Base-by-base conservation (phyloP, 495 filamentous ascomycete species). In the Annulohypoxylon moriforme region DNA sequence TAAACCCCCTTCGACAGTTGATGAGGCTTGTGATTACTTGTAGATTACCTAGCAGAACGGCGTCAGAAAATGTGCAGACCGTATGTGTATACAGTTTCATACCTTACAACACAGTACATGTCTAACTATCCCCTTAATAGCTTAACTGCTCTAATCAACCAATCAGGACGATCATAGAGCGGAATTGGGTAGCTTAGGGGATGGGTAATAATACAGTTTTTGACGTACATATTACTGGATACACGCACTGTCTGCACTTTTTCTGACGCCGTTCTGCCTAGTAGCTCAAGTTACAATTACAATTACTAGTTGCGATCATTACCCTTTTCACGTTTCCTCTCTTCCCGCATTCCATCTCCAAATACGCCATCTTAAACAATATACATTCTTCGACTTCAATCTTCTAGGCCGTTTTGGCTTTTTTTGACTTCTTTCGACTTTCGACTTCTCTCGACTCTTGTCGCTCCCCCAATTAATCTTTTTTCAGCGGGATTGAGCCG, bases 11-110 rank as follows among this genome's bases (percentile, higher is more conserved):
- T 24, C 58, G 33, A 25, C 52, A 8, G n/a, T 33, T 34, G 16
- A 33, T 68, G 65, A 73, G 70, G 70, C 70, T 73, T 73, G 60
- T 73, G 70, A 68, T 68, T 73, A 27, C 68, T 22, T 56, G 44
- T 62, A 66, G 63, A 65, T 62, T 69, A 65, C n/a, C n/a, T n/a
- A n/a, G n/a, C n/a, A n/a, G n/a, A n/a, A n/a, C n/a, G n/a, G n/a
- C n/a, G n/a, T n/a, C n/a, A n/a, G n/a, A n/a, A n/a, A n/a, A n/a
- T n/a, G n/a, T n/a, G n/a, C n/a, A n/a, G n/a, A n/a, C n/a, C n/a
- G n/a, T n/a, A n/a, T n/a, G n/a, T n/a, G n/a, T n/a, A n/a, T n/a
- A n/a, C n/a, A n/a, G n/a, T n/a, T n/a, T n/a, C n/a, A n/a, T n/a
- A n/a, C n/a, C n/a, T n/a, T n/a, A n/a, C n/a, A n/a, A n/a, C n/a